phyloP scores from a whole-genome alignment of 2,329 filamentous ascomycete species.

The Colletotrichum horii region DNA sequence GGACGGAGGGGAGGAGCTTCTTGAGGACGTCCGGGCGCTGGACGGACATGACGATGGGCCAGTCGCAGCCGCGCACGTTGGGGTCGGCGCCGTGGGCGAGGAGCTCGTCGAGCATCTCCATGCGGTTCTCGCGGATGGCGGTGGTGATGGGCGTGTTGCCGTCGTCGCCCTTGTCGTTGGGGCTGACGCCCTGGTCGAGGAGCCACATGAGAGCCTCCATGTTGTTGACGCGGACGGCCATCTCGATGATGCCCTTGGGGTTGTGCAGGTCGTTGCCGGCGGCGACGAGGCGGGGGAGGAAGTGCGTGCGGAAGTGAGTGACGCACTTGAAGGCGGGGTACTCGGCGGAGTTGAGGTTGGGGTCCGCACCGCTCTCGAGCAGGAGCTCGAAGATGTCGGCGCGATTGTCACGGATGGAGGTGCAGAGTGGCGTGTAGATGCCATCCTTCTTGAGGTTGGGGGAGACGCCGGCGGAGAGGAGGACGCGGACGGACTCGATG shows the following conservation, averaged over 20 bases:
- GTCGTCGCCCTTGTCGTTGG: conserved; percentile 63
- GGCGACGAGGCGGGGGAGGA: conserved; percentile 62
- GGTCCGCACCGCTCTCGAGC: conserved; percentile 61
- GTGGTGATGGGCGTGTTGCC: conserved; percentile 69
- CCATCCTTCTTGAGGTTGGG: conserved; percentile 69
- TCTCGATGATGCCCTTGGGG: conserved; percentile 71
- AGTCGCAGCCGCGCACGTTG: conserved; percentile 68
- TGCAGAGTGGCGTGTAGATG: conserved; percentile 71
- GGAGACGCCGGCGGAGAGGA: conserved; percentile 64
- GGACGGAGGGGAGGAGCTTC: conserved; percentile 60
- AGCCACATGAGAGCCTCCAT: conserved; percentile 65
- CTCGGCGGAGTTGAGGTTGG: conserved; percentile 67
- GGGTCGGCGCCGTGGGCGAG: conserved; percentile 65
- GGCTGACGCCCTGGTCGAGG: conserved; percentile 62
- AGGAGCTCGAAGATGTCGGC: conserved; percentile 66
- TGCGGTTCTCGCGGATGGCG: conserved; percentile 64
- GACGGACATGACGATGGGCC: conserved; percentile 74
- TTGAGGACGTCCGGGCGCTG: conserved; percentile 63
- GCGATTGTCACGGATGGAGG: conserved; percentile 70
- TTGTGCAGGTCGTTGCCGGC: conserved; percentile 64
- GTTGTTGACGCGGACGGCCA: conserved; percentile 66
- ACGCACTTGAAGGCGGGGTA: conserved; percentile 73
- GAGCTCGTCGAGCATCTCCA: conserved; percentile 64
- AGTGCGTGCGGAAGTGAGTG: conserved; percentile 67
- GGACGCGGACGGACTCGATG: conserved; percentile 62